Base-by-base conservation (phyloP, 805 yeast species). In the Starmerella apis region DNA sequence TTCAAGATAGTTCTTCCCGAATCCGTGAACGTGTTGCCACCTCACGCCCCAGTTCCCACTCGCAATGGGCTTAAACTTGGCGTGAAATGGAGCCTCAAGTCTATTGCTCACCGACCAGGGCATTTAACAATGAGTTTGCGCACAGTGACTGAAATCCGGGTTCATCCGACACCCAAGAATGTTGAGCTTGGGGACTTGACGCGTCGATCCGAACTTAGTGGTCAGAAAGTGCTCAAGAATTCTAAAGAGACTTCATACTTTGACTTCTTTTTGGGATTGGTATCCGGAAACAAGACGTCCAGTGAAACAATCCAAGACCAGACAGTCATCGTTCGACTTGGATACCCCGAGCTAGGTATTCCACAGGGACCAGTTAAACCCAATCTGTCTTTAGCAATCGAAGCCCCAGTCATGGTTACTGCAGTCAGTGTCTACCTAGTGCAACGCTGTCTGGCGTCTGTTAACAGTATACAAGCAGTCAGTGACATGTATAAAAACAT, bases 51-150 rank as follows among this genome's bases (percentile, higher is more conserved):
- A 4, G 37, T 43, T 4, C 35, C 35, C 2, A 43, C 46, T 11
- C 46, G 46, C 9, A 43, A 43, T 28, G 49, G 39, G 6, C 35
- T 46, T 18, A 39, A 25, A 19, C 38, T 39, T 22, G 53, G 53
- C 25, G 43, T 46, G 9, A 10, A 28, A 19, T 49, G 53, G 53
- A 19, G 43, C 16, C 3, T 49, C 18, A 49, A 49, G 27, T 46
- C 42, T 2, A 47, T 45, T 2, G 32, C 32, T 1, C 49, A 49
- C 42, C 35, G 53, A 4, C 7, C 47, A 2, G 53, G 53, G 4
- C 32, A 16, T 13, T 22, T 49, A n/a, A 45, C 45, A 28, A 31
- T 30, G 36, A 47, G 33, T 33, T 3, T 47, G 18, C 46, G 50
- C 23, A 31, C 39, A 11, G 18, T 14, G 22, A 19, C 31, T 14